These are phyloP conservation scores for Talaromyces stipitatus DNA, from an alignment of 495 filamentous ascomycete species.

Conservation along the genomic window DNA sequence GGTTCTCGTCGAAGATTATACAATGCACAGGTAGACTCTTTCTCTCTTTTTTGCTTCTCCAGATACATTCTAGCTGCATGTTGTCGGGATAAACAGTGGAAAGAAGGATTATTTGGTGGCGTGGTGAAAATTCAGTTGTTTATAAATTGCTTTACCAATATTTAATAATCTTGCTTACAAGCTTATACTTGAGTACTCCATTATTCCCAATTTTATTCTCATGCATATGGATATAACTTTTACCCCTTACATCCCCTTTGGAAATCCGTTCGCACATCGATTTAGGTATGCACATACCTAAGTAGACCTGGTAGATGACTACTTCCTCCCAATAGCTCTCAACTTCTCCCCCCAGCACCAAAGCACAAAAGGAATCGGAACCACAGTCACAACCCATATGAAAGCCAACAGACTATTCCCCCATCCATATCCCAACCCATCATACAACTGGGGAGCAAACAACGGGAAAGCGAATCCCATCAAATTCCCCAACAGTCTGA, in stretches of 20 bases:
- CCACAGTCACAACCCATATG: conserved; percentile 32
- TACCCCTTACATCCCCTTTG: too few species aligned
- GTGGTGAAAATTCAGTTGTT: neutral
- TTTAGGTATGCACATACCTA: too few species aligned
- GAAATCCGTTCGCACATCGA: too few species aligned
- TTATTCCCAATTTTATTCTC: too few species aligned
- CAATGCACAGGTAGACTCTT: neutral
- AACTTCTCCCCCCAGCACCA: conserved; percentile 35
- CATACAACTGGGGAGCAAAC: conserved; percentile 53
- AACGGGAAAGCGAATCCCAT: conserved; percentile 63
- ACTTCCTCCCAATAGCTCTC: neutral
- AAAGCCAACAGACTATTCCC: conserved; percentile 44
- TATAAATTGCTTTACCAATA: neutral
- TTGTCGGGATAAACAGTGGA: neutral
- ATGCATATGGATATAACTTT: too few species aligned
- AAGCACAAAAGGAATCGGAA: conserved; percentile 34
- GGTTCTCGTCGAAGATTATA: neutral
- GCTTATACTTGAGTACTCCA: too few species aligned
- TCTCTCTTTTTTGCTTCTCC: neutral
- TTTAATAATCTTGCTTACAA: neutral
- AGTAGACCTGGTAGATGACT: too few species aligned
- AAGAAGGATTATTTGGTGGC: neutral
- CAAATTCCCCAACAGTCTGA: conserved; percentile 50
- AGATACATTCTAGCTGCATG: neutral
- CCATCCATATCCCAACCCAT: conserved; percentile 40